Conservation (phyloP, 495 filamentous ascomycete species). For the Chaetomium fimeti region DNA sequence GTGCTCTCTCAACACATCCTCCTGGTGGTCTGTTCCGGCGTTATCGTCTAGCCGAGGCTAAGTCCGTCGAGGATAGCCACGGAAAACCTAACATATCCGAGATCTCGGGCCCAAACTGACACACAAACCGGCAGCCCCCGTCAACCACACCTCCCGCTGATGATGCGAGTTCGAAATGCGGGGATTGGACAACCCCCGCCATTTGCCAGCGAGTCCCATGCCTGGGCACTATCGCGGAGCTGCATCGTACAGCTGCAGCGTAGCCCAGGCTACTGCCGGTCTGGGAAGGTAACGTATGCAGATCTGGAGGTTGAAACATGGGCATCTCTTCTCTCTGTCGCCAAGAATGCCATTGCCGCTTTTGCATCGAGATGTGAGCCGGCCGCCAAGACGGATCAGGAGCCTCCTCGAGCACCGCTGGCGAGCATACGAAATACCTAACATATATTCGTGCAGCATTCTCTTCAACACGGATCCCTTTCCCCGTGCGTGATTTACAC, state of each 20-base stretch:
- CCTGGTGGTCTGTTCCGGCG: conserved; percentile 10
- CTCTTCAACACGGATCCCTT: background rate
- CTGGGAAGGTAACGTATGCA: background rate
- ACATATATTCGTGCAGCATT: background rate
- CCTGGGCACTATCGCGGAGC: background rate
- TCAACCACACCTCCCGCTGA: background rate
- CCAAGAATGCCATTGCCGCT: conserved; percentile 18
- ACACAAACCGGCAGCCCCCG: background rate
- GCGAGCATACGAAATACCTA: too few relatives aligned
- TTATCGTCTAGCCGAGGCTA: conserved; percentile 34
- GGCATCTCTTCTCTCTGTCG: conserved; percentile 8
- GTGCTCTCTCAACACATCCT: background rate
- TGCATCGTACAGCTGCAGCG: background rate
- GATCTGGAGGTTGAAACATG: conserved; percentile 1
- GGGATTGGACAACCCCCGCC: conserved; percentile 5
- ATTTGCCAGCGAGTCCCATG: background rate
- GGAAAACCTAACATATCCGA: conserved; percentile 15
- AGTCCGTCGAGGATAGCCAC: conserved; percentile 4
- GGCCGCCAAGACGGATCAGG: conserved; percentile 10
- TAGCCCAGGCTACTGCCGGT: background rate
- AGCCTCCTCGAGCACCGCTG: background rate
- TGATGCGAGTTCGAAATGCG: background rate
- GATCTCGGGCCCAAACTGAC: conserved; percentile 18
- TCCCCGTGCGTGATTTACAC: conserved; percentile 1
- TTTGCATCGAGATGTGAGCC: background rate